Conservation (phyloP, 108 stramenopile species). For the Stephanodiscus triporus region DNA sequence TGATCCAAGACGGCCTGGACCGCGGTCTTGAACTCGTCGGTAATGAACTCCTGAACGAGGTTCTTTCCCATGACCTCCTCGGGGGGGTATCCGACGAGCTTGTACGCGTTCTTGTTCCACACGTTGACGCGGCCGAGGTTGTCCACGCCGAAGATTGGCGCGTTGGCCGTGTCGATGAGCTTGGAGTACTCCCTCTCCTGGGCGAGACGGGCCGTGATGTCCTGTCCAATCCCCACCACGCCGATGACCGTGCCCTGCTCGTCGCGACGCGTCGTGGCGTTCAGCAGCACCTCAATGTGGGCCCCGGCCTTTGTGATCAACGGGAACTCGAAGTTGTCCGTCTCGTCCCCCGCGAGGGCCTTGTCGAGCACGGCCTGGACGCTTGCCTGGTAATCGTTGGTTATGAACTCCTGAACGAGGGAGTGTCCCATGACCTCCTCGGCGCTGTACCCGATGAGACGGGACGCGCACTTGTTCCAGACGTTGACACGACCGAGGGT, state of each 20-base stretch:
- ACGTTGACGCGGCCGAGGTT: conserved; percentile 48
- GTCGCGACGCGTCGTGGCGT: conserved; percentile 55
- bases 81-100: conserved; percentile 30
- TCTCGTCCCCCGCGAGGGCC: too few species aligned
- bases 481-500: conserved; percentile 54
- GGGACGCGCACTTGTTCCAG: conserved; percentile 54
- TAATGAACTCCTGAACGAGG: conserved; percentile 58
- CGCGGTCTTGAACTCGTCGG: conserved; percentile 24
- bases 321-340: conserved; percentile 38
- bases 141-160: conserved; percentile 79
- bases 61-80: conserved; percentile 43
- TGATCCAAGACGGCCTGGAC: conserved; percentile 50
- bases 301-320: conserved; percentile 55
- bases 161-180: conserved; percentile 63
- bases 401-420: conserved; percentile 74
- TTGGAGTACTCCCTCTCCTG: conserved; percentile 44
- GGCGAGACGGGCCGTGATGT: conserved; percentile 49
- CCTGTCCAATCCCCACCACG: conserved; percentile 67
- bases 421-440: conserved; percentile 70
- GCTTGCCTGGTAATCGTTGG: conserved; percentile 39
- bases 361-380: conserved; percentile 60
- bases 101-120: conserved; percentile 29
- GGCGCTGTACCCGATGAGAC: conserved; percentile 67
- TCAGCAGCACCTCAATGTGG: conserved; percentile 50
- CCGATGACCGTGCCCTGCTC: conserved; percentile 47